A percentile compares a stretch with the other conserved stretches of the same genome.
These are phyloP conservation scores for Leishmania martiniquensis DNA, from an alignment of 208 protist species.

Conservation along the genomic window DNA sequence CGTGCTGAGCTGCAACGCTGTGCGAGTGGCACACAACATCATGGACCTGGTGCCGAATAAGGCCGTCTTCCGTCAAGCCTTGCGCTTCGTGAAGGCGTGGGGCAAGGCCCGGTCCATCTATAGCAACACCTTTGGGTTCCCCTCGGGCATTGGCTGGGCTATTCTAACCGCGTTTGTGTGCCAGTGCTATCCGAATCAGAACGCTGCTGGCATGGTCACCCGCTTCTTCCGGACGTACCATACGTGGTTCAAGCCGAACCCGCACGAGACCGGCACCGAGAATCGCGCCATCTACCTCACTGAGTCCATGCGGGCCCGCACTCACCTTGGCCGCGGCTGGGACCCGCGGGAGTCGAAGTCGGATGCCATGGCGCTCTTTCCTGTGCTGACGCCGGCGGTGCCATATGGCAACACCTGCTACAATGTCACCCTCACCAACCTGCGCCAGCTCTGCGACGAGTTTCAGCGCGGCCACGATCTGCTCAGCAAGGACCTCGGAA, in stretches of 20 bases:
- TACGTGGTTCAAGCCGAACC: constrained; percentile 92
- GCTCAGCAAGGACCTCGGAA: constrained; percentile 42
- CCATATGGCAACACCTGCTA: constrained; percentile 98
- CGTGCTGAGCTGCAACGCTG: constrained; percentile 95
- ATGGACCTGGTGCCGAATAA: constrained; percentile 97
- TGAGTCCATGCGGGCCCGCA: constrained; percentile 73
- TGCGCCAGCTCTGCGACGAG: constrained; percentile 94
- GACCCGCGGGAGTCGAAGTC: constrained; percentile 84
- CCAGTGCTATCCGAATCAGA: constrained; percentile 98
- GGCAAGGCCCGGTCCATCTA: constrained; percentile 95
- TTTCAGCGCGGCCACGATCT: constrained; percentile 94
- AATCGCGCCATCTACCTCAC: constrained; percentile 93
- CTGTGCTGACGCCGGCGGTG: constrained; percentile 98
- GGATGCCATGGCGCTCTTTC: constrained; percentile 95
- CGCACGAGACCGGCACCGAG: constrained; percentile 72
- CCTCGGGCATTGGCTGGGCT: constrained; percentile 97
- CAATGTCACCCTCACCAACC: constrained; percentile 96
- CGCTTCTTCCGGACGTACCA: constrained; percentile 95
- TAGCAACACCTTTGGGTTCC: constrained; percentile 97
- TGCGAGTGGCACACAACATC: constrained; percentile 97
- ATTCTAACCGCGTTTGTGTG: constrained; percentile 96
- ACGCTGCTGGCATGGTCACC: constrained; percentile 89
- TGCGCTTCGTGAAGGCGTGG: constrained; percentile 98
- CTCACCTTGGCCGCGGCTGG: constrained; percentile 77
- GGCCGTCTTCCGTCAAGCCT: constrained; percentile 92